Conservation (phyloP, 805 yeast genomes). For the Myxozyma udenii region DNA sequence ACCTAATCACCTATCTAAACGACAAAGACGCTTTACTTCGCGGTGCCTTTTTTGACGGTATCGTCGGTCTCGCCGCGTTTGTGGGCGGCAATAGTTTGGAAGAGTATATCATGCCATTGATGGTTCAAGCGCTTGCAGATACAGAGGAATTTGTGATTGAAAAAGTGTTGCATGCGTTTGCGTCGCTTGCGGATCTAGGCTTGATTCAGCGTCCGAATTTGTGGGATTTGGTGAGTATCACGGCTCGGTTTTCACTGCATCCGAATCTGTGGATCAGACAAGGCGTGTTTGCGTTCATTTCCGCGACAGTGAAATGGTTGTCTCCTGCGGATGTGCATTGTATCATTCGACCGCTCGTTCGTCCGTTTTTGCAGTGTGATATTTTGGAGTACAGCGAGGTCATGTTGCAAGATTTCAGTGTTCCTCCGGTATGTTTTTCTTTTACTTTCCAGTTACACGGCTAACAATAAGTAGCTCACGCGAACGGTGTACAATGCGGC, state of each 20-base stretch:
- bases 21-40: conserved; percentile 68
- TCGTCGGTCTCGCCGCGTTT: conserved; percentile 70
- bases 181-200: conserved; percentile 56
- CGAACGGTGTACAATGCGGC: conserved; percentile 62
- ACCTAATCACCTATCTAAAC: conserved; percentile 84
- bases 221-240: conserved; percentile 54
- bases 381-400: conserved; percentile 65
- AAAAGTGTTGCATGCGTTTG: conserved; percentile 59
- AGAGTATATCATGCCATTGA: conserved; percentile 79
- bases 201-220: conserved; percentile 50
- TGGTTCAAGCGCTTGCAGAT: conserved; percentile 73
- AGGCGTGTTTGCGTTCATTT: conserved; percentile 57
- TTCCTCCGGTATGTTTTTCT: conserved; percentile 46
- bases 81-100: conserved; percentile 81
- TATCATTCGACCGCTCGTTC: conserved; percentile 72
- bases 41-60: conserved; percentile 65
- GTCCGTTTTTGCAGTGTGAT: conserved; percentile 75
- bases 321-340: conserved; percentile 80
- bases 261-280: conserved; percentile 87
- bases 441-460: neutral
- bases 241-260: conserved; percentile 64
- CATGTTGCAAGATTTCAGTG: conserved; percentile 61
- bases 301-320: conserved; percentile 59
- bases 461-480: conserved; percentile 40
- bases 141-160: conserved; percentile 78